Evolutionary conservation across 192 early-diverging fungal genomes (phyloP).

Genomic region (Coemansia javaensis): DNA sequence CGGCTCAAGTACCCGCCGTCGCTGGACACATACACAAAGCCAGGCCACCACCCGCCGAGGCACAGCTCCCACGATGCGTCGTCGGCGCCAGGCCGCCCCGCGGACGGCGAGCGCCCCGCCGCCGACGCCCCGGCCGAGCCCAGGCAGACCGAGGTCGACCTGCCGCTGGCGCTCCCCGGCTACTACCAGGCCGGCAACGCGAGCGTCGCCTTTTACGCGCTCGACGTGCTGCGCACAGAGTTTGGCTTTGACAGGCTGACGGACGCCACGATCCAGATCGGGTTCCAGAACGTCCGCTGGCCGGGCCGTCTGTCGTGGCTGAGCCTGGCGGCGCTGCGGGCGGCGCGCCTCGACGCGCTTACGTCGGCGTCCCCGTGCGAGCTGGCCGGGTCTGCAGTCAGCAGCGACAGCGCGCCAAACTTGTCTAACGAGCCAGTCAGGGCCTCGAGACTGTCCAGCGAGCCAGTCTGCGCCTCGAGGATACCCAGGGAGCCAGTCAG

Average conservation of each 20-base stretch:
- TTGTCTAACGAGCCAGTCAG: too few relatives aligned
- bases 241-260: conserved; percentile 45
- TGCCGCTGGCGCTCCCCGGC: conserved; percentile 61
- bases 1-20: conserved; percentile 35
- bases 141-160: conserved; percentile 31
- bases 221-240: conserved; percentile 52
- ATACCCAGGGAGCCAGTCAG: neutral
- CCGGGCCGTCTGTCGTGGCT: conserved; percentile 81
- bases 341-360: neutral
- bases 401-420: conserved; percentile 1
- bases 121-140: neutral
- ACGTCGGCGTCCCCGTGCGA: neutral
- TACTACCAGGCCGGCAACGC: conserved; percentile 78
- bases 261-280: conserved; percentile 54
- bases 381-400: conserved; percentile 2
- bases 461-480: too few relatives aligned
- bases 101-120: neutral
- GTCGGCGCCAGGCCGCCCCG: neutral
- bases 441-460: too few relatives aligned
- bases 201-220: conserved; percentile 62
- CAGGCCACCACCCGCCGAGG: neutral
- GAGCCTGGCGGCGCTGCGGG: neutral
- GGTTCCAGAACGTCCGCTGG: conserved; percentile 68
- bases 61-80: conserved; percentile 7
- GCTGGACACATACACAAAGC: conserved; percentile 17